Evolutionary conservation across 139 green algal genomes (phyloP).

Genomic region (Chlorella sp.): DNA sequence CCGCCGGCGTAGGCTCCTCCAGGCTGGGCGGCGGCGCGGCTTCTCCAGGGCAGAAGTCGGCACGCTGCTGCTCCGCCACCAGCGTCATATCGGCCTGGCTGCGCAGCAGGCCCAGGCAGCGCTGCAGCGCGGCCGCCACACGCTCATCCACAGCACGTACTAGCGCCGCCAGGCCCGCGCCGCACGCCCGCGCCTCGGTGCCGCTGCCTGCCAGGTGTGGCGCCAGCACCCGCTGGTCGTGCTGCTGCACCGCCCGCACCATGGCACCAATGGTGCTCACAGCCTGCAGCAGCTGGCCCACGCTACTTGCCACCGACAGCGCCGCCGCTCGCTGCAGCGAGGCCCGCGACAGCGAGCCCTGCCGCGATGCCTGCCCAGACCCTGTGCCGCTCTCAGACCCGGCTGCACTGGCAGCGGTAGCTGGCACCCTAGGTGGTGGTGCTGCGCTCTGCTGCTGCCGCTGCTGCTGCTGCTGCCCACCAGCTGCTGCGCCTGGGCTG

Average conservation of each 20-base stretch:
- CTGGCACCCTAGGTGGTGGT: too few relatives aligned
- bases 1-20: constrained; percentile 70
- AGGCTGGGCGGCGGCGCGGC: constrained; percentile 45
- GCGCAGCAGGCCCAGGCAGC: constrained; percentile 58
- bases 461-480: constrained; percentile 5
- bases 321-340: constrained; percentile 3
- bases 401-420: too few relatives aligned
- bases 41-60: constrained; percentile 68
- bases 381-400: too few relatives aligned
- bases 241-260: constrained; percentile 53
- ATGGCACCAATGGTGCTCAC: constrained; percentile 45
- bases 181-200: too few relatives aligned
- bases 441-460: not conserved
- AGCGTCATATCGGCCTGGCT: constrained; percentile 62
- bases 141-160: constrained; percentile 58
- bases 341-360: not conserved
- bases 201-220: constrained; percentile 44
- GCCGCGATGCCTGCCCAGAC: not conserved
- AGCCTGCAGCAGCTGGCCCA: constrained; percentile 59
- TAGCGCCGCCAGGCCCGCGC: constrained; percentile 59
- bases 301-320: constrained; percentile 14
- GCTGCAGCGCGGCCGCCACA: constrained; percentile 56
- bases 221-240: constrained; percentile 54
- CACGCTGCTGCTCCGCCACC: constrained; percentile 57
- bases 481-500: not conserved